Evolutionary conservation across 306 rosid genomes (phyloP), one percentile per base, ranked within the genome.

Genomic region (Medicago ruthenica): DNA sequence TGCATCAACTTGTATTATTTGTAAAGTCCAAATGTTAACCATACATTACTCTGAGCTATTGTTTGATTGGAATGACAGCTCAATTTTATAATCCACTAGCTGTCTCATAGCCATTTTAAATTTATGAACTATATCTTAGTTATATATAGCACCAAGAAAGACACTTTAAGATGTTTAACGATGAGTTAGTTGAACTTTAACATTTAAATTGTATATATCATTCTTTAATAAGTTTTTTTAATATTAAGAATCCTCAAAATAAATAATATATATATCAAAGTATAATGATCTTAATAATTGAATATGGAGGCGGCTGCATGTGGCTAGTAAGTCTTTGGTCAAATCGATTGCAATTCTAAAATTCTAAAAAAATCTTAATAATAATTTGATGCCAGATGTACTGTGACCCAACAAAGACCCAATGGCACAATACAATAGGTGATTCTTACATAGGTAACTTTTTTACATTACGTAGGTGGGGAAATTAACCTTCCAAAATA

Each of bases 321-420:
- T 58, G 70, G 80, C 14, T 48, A 15, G 42, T 12, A 31, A 44
- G 74, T 77, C 36, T 20, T 69, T 57, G 70, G 63, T 64, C 55
- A n/a, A 17, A 66, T 76, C 57, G 37, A n/a, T 65, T 37, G 42
- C 47, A 53, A 22, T 67, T 53, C 40, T 41, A 42, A 17, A 42
- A 16, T 67, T 21, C 22, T 21, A 21, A 21, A 77, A 8, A 42
- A 16, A 12, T 37, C 1, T 42, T 45, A 3, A 18, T 31, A 41
- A 67, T 42, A 22, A 68, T 45, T 58, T 45, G 6, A 31, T 77
- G 75, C 62, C 62, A 67, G 60, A 44, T 77, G 62, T 77, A 47
- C 69, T 68, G 8, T 42, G 22, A 67, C 24, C 47, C 13, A 8
- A 11, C 4, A n/a, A n/a, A n/a, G 41, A 39, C 47, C 47, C 45